Conservation (phyloP, 805 yeast species). For the Helenozyma baotianmanensis region DNA sequence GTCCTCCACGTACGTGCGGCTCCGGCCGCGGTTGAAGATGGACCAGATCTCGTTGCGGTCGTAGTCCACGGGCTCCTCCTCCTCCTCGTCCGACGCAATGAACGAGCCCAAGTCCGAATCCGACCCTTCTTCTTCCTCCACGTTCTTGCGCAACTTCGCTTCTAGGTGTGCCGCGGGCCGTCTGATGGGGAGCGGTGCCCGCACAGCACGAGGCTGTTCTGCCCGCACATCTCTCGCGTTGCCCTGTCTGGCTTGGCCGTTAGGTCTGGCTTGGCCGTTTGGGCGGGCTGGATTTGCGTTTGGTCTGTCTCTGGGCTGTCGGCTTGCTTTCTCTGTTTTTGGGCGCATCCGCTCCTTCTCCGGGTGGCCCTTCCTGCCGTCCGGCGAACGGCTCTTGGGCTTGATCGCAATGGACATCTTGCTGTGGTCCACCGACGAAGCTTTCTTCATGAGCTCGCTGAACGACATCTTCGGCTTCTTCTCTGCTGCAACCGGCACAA, state of each 20-base stretch:
- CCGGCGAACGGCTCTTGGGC: conserved; percentile 38
- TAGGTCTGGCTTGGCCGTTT: too few species aligned
- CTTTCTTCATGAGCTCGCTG: conserved; percentile 66
- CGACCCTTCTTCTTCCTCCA: conserved; percentile 29
- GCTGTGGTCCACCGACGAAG: conserved; percentile 51
- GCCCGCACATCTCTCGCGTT: too few species aligned
- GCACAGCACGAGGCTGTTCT: not conserved
- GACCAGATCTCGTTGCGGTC: conserved; percentile 89
- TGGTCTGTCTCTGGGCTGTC: too few species aligned
- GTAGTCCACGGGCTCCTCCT: conserved; percentile 43
- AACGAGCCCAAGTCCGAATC: conserved; percentile 49
- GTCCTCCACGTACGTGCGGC: conserved; percentile 43
- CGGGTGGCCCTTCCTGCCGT: conserved; percentile 4
- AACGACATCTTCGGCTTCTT: conserved; percentile 46
- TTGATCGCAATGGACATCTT: conserved; percentile 34
- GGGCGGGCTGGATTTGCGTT: too few species aligned
- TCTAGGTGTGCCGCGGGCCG: conserved; percentile 55
- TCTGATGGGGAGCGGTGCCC: conserved; percentile 42
- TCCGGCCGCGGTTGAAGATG: conserved; percentile 65
- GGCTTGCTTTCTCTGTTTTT: not conserved
- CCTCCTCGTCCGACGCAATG: conserved; percentile 41
- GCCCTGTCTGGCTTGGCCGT: not conserved
- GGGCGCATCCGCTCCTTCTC: not conserved
- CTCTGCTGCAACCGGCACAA: not conserved
- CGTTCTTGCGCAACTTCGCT: conserved; percentile 30